phyloP scores from a whole-genome alignment of 768 basidiomycete species.

The Mycena indigotica region DNA sequence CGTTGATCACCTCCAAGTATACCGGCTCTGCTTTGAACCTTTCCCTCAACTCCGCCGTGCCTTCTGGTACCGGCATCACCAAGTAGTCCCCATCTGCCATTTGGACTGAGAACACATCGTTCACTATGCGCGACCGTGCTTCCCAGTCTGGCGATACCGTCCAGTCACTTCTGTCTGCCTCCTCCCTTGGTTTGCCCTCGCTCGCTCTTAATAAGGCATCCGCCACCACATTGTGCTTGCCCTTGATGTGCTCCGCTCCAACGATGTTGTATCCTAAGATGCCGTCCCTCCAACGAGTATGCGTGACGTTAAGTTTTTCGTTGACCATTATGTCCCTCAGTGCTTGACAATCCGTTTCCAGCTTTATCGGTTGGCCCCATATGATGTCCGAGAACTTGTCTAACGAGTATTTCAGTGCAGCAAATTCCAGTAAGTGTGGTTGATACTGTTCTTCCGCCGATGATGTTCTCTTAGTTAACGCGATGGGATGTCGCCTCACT shows the following conservation, averaged over 20 bases:
- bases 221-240: slow-evolving; percentile 28
- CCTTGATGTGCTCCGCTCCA: slow-evolving; percentile 28
- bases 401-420: slow-evolving; percentile 35
- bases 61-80: slow-evolving; percentile 25
- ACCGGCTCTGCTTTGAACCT: slow-evolving; percentile 25
- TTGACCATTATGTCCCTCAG: slow-evolving; percentile 33
- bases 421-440: slow-evolving; percentile 39
- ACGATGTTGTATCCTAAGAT: slow-evolving; percentile 31
- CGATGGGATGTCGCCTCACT: slow-evolving; percentile 29
- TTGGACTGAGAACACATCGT: no score
- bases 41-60: slow-evolving; percentile 2
- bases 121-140: neutral
- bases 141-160: slow-evolving; percentile 33
- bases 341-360: slow-evolving; percentile 41
- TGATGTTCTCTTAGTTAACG: slow-evolving; percentile 38
- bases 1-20: neutral
- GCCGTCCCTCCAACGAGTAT: slow-evolving; percentile 38
- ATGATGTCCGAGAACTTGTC: slow-evolving; percentile 35
- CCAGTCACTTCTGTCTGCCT: slow-evolving; percentile 35
- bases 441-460: slow-evolving; percentile 32
- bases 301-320: slow-evolving; percentile 31
- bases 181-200: slow-evolving; percentile 17
- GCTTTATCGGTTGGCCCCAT: slow-evolving; percentile 33
- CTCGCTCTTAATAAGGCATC: slow-evolving; percentile 33
- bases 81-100: neutral